Base-by-base conservation (phyloP, 176 grass and related monocot species). In the Tillandsia leiboldiana region DNA sequence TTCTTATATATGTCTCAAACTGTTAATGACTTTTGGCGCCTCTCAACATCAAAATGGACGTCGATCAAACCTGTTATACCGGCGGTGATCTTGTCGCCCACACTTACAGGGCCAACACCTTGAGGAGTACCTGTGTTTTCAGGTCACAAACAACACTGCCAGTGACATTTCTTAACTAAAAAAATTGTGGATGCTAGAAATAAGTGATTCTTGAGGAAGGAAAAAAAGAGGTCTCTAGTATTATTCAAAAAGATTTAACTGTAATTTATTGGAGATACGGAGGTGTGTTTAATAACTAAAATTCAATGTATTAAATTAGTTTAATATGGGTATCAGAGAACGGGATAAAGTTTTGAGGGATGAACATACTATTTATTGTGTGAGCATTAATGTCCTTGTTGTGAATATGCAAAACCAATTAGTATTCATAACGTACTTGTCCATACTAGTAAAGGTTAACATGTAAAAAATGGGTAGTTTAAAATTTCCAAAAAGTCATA, bases 31-130 rank as follows among this genome's bases (percentile, higher is more conserved):
- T 68, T 80, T 66, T 57, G 77, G 63, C 94, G 89, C 78, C 66
- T 90, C 70, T 92, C 79, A 71, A 97, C 94, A 83, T 92, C 89
- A 58, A 90, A 97, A 51, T 97, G 86, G 24, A 87, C 81, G 71
- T 97, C 94, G 51, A 97, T 79, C 28, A 90, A 72, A n/a, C 87
- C 86, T 51, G 94, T 92, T 72, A 97, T 90, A 77, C 94, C 94
- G 65, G 94, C 94, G 53, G 83, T 87, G 51, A 97, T 84, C 84
- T 97, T 97, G 69, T 97, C 86, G 22, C 94, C 94, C 13, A 75
- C 51, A 64, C 64, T 78, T 57, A 92, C 94, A 53, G 94, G 94
- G 61, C 93, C 93, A 12, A 90, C 89, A 18, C 93, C 93, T 61
- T 89, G 75, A 62, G 93, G 93, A 13, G 93, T 97, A 54, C 93